Evolutionary conservation across 441 rosid species (phyloP).

Genomic region (Daphne laureola): DNA sequence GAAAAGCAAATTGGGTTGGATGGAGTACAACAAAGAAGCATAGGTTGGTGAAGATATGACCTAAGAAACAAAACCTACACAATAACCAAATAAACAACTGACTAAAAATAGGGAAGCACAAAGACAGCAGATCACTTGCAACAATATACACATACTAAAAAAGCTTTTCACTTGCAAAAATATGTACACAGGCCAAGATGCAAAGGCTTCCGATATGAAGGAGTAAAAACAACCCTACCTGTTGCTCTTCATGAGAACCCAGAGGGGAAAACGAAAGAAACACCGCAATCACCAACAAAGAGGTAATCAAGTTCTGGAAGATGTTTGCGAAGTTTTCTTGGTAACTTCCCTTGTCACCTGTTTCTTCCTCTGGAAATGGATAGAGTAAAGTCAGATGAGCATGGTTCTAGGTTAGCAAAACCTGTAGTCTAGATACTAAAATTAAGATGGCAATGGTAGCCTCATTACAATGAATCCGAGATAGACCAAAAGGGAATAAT

Average conservation of each 20-base stretch:
- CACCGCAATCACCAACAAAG: slow-evolving; percentile 46
- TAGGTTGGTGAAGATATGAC: too few species aligned
- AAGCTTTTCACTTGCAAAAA: too few species aligned
- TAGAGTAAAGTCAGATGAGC: neutral
- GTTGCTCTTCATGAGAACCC: slow-evolving; percentile 43
- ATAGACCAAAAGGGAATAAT: too few species aligned
- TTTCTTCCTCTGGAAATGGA: slow-evolving; percentile 50
- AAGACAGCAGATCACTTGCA: neutral
- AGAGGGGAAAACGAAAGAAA: slow-evolving; percentile 42
- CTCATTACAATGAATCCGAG: too few species aligned
- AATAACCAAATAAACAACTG: neutral
- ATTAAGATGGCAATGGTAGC: too few species aligned
- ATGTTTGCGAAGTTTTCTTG: slow-evolving; percentile 40
- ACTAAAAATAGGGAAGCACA: neutral
- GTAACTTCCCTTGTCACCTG: slow-evolving; percentile 40
- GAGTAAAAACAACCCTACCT: slow-evolving; percentile 29
- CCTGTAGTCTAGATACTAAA: too few species aligned
- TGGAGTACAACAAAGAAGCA: too few species aligned
- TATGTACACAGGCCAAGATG: too few species aligned
- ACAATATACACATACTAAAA: too few species aligned
- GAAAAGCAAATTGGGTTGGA: too few species aligned
- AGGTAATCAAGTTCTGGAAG: slow-evolving; percentile 41
- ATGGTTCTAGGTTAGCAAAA: neutral
- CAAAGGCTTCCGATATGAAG: neutral
- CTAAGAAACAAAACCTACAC: too few species aligned